Evolutionary conservation across 495 filamentous ascomycete species (phyloP).

Genomic region (Podospora sp.): DNA sequence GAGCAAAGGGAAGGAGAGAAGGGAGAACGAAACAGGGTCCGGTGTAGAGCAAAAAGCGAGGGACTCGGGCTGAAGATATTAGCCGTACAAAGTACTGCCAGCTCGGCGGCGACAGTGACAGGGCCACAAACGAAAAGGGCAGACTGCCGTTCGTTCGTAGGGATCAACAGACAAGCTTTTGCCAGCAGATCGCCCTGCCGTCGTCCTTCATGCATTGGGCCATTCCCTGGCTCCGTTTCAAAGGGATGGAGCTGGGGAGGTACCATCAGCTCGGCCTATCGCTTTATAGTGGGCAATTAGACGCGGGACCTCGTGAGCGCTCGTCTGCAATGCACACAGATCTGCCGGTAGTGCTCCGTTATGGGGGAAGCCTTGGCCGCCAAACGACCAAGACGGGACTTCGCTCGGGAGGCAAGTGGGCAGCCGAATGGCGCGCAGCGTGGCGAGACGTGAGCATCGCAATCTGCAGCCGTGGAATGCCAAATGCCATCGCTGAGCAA

Average conservation of each 20-base stretch:
- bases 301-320: slow-evolving; percentile 2
- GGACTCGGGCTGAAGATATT: neutral
- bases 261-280: slow-evolving; percentile 8
- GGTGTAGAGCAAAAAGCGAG: neutral
- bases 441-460: slow-evolving; percentile 20
- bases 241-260: slow-evolving; percentile 2
- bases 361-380: neutral
- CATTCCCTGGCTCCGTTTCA: slow-evolving; percentile 3
- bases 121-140: slow-evolving; percentile 23
- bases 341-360: slow-evolving; percentile 6
- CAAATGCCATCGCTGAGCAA: slow-evolving; percentile 8
- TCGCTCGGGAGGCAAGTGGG: neutral
- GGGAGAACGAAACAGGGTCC: neutral
- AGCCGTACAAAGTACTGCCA: neutral
- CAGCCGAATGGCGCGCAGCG: neutral
- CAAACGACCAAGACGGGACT: neutral
- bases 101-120: slow-evolving; percentile 5
- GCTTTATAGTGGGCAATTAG: slow-evolving; percentile 15
- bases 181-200: slow-evolving; percentile 16
- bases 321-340: neutral
- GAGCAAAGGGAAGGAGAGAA: neutral
- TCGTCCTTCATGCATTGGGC: slow-evolving; percentile 7
- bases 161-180: slow-evolving; percentile 21
- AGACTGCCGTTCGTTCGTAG: neutral
- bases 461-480: slow-evolving; percentile 19